A percentile compares a stretch with the other conserved stretches of the same genome.
Evolutionary conservation across 129 eudicot species (phyloP).

Genomic region (Flaveria sonorensis): DNA sequence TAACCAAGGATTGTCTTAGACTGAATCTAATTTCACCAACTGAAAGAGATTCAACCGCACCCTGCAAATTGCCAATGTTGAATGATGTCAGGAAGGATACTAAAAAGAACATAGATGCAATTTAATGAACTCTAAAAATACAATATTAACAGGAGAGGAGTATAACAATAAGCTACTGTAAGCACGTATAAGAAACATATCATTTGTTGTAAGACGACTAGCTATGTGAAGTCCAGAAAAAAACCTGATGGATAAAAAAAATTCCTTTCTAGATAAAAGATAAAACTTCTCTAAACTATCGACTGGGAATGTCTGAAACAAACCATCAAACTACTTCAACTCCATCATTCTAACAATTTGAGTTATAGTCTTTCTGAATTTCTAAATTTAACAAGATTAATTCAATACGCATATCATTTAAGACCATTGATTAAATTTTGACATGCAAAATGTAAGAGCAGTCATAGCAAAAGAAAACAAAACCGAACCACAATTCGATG

Average conservation of each 20-base stretch:
- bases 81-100: constrained; percentile 4
- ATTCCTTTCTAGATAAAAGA: constrained; percentile 15
- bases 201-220: constrained; percentile 7
- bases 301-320: neutral
- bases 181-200: constrained; percentile 5
- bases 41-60: constrained; percentile 81
- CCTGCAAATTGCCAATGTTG: constrained; percentile 56
- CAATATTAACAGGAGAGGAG: neutral
- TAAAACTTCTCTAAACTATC: neutral
- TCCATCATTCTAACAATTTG: constrained; percentile 4
- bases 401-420: constrained; percentile 15
- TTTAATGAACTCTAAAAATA: neutral
- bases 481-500: neutral
- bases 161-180: constrained; percentile 15
- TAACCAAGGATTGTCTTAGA: constrained; percentile 86
- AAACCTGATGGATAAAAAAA: neutral
- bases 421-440: neutral
- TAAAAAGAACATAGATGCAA: constrained; percentile 14
- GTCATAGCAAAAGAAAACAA: neutral
- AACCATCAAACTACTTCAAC: constrained; percentile 19
- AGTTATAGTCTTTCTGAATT: neutral
- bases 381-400: neutral
- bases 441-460: constrained; percentile 8
- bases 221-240: constrained; percentile 2
- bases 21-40: constrained; percentile 96